A percentile compares a stretch with the other conserved stretches of the same genome.
phyloP scores from a whole-genome alignment of 1,284 basidiomycete species.

The Ganoderma resinaceum region DNA sequence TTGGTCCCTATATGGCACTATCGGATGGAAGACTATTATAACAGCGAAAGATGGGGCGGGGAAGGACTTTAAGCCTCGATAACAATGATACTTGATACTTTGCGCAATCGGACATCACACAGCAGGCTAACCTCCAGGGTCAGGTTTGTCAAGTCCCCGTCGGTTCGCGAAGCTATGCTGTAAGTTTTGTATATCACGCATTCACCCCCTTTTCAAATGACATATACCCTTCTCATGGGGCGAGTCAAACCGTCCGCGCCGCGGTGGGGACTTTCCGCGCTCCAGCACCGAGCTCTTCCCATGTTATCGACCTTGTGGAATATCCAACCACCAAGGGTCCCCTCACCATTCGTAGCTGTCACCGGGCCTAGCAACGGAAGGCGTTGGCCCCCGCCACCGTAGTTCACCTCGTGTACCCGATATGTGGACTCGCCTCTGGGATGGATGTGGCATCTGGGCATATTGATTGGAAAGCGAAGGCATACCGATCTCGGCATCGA shows the following conservation, averaged over 20 bases:
- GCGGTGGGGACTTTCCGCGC: background rate
- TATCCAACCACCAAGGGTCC: background rate
- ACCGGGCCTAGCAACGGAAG: background rate
- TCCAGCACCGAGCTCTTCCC: background rate
- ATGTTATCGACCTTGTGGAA: background rate
- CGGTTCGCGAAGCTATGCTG: too few relatives aligned
- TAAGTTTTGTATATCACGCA: too few relatives aligned
- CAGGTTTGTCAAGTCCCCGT: too few relatives aligned
- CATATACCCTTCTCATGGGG: background rate
- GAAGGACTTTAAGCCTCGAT: too few relatives aligned
- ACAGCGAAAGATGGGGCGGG: too few relatives aligned
- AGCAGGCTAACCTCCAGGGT: too few relatives aligned
- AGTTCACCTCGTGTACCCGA: conserved; percentile 32
- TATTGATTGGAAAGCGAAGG: background rate
- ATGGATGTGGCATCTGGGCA: too few relatives aligned
- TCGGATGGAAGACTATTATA: too few relatives aligned
- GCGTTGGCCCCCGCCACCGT: background rate
- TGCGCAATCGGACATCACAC: too few relatives aligned
- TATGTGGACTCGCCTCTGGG: conserved; percentile 38
- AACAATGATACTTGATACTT: too few relatives aligned
- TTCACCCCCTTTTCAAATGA: background rate
- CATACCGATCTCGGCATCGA: background rate
- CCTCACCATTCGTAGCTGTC: background rate
- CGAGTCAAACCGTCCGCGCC: too few relatives aligned
- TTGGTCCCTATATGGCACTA: too few relatives aligned